Percentiles rank a stretch among this genome's conserved stretches.
Conservation (phyloP, 441 rosid species). For the Brassica hybrid region DNA sequence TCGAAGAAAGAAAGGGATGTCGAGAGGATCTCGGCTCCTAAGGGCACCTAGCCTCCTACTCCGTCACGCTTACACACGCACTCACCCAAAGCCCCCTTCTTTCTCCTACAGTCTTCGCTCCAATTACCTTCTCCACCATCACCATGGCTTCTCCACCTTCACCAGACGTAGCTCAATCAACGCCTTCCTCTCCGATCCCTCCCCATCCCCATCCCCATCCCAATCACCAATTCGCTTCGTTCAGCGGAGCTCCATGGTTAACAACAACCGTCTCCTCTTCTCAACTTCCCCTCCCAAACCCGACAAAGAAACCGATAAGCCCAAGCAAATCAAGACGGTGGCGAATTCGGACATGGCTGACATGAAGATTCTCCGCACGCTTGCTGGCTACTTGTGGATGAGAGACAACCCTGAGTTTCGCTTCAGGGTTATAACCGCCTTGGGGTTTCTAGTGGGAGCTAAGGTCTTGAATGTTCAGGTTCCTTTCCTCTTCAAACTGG, state of each 20-base stretch:
- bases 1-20: background rate
- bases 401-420: background rate
- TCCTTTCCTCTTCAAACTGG: background rate
- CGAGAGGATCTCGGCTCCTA: conserved; percentile 6
- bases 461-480: conserved; percentile 8
- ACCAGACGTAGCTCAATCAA: background rate
- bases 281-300: background rate
- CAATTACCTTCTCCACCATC: background rate
- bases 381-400: background rate
- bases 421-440: background rate
- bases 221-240: background rate
- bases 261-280: background rate
- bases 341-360: background rate
- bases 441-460: background rate
- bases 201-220: background rate
- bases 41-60: background rate
- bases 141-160: background rate
- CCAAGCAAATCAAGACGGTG: background rate
- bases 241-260: background rate
- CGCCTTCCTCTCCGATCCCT: conserved; percentile 3
- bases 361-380: conserved; percentile 4
- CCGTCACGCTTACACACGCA: background rate
- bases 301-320: background rate
- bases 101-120: background rate
- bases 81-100: background rate